A percentile compares a stretch with the other conserved stretches of the same genome.
These are phyloP conservation scores for Arthroderma sp. DNA, from an alignment of 2,329 filamentous ascomycete species.

Conservation along the genomic window DNA sequence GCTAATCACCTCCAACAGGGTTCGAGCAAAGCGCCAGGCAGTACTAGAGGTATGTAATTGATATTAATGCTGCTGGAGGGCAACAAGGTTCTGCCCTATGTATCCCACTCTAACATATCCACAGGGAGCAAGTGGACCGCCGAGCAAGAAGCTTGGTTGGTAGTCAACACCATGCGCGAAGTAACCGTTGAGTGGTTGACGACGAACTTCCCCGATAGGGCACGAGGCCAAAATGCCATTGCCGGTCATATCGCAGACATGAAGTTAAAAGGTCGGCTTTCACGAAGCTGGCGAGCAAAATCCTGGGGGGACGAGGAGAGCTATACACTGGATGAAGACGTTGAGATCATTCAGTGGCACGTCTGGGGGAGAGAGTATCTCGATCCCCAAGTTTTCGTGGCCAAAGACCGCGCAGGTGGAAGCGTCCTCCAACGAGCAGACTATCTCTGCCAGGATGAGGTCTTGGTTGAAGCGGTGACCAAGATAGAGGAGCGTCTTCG, in stretches of 20 bases:
- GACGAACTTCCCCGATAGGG: conserved; percentile 8
- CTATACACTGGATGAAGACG: conserved; percentile 11
- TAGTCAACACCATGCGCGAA: conserved; percentile 8
- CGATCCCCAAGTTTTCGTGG: conserved; percentile 9
- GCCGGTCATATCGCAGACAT: conserved; percentile 8
- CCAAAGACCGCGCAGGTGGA: conserved; percentile 9
- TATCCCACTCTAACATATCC: too few relatives aligned
- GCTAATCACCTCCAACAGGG: too few relatives aligned
- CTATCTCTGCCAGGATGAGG: conserved; percentile 8
- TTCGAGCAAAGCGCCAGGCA: too few relatives aligned
- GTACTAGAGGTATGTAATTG: too few relatives aligned
- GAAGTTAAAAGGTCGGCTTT: conserved; percentile 5
- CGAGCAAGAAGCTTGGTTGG: conserved; percentile 10
- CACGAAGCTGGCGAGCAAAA: conserved; percentile 9
- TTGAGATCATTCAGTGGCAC: conserved; percentile 12
- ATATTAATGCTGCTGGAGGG: too few relatives aligned
- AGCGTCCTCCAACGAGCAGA: conserved; percentile 7
- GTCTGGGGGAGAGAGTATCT: conserved; percentile 7
- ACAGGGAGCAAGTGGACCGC: conserved; percentile 8
- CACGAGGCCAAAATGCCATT: conserved; percentile 3
- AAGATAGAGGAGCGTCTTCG: too few relatives aligned
- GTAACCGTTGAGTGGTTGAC: conserved; percentile 7
- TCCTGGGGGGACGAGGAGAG: conserved; percentile 1
- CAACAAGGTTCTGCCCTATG: too few relatives aligned
- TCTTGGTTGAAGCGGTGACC: conserved; percentile 1